These are phyloP conservation scores for Mortierella sp. DNA, from an alignment of 371 early-diverging fungal genomes.

Conservation along the genomic window DNA sequence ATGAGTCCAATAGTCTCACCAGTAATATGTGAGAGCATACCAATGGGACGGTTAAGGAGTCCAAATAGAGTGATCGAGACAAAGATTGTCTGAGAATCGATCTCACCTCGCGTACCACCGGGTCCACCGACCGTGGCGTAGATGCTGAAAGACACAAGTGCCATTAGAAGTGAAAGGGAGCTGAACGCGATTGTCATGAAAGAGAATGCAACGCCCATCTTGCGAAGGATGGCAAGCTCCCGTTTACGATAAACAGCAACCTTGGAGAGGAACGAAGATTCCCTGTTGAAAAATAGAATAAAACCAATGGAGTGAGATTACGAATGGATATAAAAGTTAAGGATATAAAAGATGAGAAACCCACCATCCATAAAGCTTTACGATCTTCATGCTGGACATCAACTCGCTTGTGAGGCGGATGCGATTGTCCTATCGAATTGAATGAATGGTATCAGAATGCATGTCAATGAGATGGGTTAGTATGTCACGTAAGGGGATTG, in stretches of 20 bases:
- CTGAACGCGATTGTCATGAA: conserved; percentile 49
- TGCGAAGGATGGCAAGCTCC: conserved; percentile 76
- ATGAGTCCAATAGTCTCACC: conserved; percentile 20
- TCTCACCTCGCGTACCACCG: conserved; percentile 25
- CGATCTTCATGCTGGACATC: conserved; percentile 65
- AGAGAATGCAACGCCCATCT: conserved; percentile 60
- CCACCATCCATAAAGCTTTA: conserved; percentile 61
- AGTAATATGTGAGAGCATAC: conserved; percentile 37
- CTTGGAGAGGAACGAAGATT: conserved; percentile 29
- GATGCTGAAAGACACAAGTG: conserved; percentile 34
- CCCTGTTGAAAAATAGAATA: conserved; percentile 11
- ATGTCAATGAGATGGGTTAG: too few relatives aligned
- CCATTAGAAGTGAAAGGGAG: conserved; percentile 41
- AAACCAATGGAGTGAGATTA: background rate
- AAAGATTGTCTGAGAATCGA: conserved; percentile 68
- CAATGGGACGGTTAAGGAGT: conserved; percentile 85
- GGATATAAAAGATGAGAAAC: background rate
- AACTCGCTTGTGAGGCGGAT: conserved; percentile 55
- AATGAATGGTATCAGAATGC: background rate
- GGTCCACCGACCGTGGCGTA: conserved; percentile 45
- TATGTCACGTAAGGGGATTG: too few relatives aligned
- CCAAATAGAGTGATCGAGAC: conserved; percentile 93
- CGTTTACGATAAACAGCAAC: conserved; percentile 29
- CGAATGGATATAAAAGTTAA: background rate
- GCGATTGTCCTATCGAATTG: conserved; percentile 25